These are phyloP conservation scores for Oenanthe javanica DNA, from an alignment of 140 eudicot species.

Conservation along the genomic window DNA sequence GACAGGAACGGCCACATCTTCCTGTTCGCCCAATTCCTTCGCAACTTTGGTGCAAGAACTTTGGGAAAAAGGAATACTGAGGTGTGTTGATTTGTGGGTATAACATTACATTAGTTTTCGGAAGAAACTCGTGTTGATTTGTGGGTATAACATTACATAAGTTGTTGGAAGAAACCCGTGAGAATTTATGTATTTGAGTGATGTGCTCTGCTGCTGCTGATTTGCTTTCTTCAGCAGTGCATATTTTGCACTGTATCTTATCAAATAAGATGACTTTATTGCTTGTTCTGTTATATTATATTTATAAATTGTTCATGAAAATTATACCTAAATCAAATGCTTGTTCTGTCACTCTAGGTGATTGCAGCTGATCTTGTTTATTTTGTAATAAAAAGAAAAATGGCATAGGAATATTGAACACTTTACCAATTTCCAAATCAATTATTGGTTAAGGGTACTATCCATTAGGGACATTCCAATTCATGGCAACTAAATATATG, in stretches of 20 bases:
- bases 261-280: conserved; percentile 6
- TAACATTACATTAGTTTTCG: conserved; percentile 18
- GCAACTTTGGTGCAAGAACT: conserved; percentile 98
- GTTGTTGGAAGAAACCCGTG: conserved; percentile 11
- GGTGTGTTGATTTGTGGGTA: conserved; percentile 21
- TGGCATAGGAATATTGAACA: background rate
- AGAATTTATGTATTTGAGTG: conserved; percentile 16
- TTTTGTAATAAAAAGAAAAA: background rate
- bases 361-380: background rate
- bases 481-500: background rate
- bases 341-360: background rate
- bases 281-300: background rate
- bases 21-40: conserved; percentile 96
- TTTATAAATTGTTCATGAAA: background rate
- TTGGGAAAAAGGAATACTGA: conserved; percentile 82
- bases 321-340: background rate
- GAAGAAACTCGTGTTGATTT: conserved; percentile 20
- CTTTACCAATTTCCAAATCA: background rate
- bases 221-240: conserved; percentile 9
- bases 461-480: background rate
- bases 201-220: conserved; percentile 18
- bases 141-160: conserved; percentile 21
- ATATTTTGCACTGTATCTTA: background rate
- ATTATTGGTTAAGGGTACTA: background rate
- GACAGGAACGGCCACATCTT: conserved; percentile 95